phyloP scores from a whole-genome alignment of 1,139 yeast species.

The Scheffersomyces parashehatae region DNA sequence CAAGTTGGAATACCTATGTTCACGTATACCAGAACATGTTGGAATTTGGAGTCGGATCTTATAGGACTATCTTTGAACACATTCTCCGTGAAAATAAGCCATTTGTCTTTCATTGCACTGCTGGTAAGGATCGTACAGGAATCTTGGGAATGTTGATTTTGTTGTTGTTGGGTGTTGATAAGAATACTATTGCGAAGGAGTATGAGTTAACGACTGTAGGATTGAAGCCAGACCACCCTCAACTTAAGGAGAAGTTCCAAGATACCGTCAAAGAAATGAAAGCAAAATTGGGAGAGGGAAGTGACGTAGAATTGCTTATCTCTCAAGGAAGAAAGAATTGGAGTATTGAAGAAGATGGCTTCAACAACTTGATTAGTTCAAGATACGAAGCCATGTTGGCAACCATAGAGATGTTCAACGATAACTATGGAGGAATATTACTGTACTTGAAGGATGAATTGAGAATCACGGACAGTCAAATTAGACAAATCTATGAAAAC shows the following conservation, averaged over 20 bases:
- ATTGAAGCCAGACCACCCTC: slow-evolving; percentile 48
- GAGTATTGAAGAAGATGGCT: slow-evolving; percentile 48
- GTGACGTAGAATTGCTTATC: slow-evolving; percentile 30
- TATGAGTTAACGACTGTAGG: slow-evolving; percentile 76
- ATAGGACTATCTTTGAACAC: slow-evolving; percentile 48
- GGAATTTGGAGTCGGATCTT: slow-evolving; percentile 46
- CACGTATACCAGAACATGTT: slow-evolving; percentile 65
- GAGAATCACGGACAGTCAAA: slow-evolving; percentile 49
- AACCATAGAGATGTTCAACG: slow-evolving; percentile 51
- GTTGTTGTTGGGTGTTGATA: slow-evolving; percentile 63
- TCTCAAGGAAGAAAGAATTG: slow-evolving; percentile 40
- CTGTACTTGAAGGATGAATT: slow-evolving; percentile 50
- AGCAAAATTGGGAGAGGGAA: slow-evolving; percentile 23
- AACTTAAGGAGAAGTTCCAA: slow-evolving; percentile 35
- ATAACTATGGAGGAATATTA: slow-evolving; percentile 57
- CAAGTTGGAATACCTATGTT: slow-evolving; percentile 65
- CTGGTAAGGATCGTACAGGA: slow-evolving; percentile 89
- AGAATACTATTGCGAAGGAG: slow-evolving; percentile 65
- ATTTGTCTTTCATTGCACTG: slow-evolving; percentile 74
- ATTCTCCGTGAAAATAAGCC: slow-evolving; percentile 56
- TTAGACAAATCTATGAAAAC: slow-evolving; percentile 49
- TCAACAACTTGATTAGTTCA: slow-evolving; percentile 61
- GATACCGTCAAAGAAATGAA: slow-evolving; percentile 30
- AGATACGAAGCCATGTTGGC: slow-evolving; percentile 73
- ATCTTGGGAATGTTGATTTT: slow-evolving; percentile 67